A percentile compares a stretch with the other conserved stretches of the same genome.
Conservation (phyloP, 192 early-diverging fungal species). For the Gorgonomyces haynaldii region DNA sequence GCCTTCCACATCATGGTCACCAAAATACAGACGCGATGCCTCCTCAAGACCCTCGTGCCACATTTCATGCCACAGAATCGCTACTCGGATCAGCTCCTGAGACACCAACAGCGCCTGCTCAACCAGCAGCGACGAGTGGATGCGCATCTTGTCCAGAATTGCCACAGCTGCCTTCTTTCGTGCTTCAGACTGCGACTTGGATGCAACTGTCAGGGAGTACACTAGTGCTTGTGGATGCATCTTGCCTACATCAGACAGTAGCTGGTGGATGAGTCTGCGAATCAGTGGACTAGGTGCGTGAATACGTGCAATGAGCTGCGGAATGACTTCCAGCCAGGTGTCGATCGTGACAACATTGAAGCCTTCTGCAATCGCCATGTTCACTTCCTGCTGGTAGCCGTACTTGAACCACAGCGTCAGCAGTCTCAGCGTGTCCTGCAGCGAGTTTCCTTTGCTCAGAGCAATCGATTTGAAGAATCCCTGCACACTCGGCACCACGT, state of each 20-base stretch:
- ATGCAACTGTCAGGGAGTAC: constrained; percentile 91
- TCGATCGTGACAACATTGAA: constrained; percentile 76
- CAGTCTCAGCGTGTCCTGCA: constrained; percentile 89
- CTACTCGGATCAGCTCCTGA: constrained; percentile 92
- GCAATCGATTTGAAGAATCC: constrained; percentile 89
- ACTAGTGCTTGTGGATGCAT: constrained; percentile 95
- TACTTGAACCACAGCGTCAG: constrained; percentile 95
- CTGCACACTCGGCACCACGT: constrained; percentile 82
- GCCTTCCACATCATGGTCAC: constrained; percentile 65
- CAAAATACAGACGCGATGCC: constrained; percentile 68
- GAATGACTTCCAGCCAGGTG: constrained; percentile 96
- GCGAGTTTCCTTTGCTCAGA: constrained; percentile 68
- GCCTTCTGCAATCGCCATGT: constrained; percentile 65
- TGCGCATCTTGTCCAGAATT: constrained; percentile 84
- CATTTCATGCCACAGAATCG: constrained; percentile 93
- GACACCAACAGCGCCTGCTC: constrained; percentile 89
- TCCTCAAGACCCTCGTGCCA: constrained; percentile 93
- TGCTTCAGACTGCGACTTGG: constrained; percentile 69
- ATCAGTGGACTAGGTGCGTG: constrained; percentile 67
- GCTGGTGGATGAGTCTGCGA: constrained; percentile 71
- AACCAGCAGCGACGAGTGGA: constrained; percentile 70
- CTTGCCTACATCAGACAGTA: constrained; percentile 82
- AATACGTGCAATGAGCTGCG: constrained; percentile 83
- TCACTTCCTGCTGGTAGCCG: constrained; percentile 76
- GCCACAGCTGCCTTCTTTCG: constrained; percentile 69